Base-by-base conservation (phyloP, 148 eudicot genomes). In the Amaranthus palmeri region DNA sequence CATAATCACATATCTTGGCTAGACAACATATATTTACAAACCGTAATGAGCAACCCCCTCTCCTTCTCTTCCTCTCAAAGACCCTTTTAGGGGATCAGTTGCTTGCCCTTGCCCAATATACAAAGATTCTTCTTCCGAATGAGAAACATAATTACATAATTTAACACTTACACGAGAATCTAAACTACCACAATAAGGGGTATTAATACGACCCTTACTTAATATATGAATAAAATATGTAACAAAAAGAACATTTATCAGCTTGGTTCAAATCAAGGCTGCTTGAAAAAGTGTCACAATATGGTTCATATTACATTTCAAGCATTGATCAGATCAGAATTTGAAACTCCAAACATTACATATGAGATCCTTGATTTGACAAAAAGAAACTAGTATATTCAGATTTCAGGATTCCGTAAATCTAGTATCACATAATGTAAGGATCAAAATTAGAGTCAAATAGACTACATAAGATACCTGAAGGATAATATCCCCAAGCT, bases 401-500 rank as follows among this genome's bases (percentile, higher is more conserved):
- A 13, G 43, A 59, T 59, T 25, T 18, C 43, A 59, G 10, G 36
- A 25, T 13, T 59, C 43, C 11, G 36, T 25, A 12, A 8, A 36
- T 25, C 2, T 59, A 59, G 12, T 8, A 59, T 2, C 4, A 59
- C 42, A 59, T 7, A 36, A 7, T 59, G 4, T 5, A 59, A 59
- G 4, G 40, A 1, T 18, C 61, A 7, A 59, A 18, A 18, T 3
- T 13, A 25, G 5, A 13, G 11, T 41, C 17, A 47, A 70, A 72
- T 54, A 51, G 63, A 68, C 46, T 68, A 9, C 40, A 73, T 62
- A 55, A 61, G n/a, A 69, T 76, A 86, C 98, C 98, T 89, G 93
- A 81, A 93, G 79, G 59, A 93, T 67, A 65, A 93, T 85, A 85
- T 93, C 98, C 12, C 98, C 98, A 45, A 93, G 73, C 80, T 88